Conservation (phyloP, 2,329 filamentous ascomycete species). For the Epichloe sibirici region DNA sequence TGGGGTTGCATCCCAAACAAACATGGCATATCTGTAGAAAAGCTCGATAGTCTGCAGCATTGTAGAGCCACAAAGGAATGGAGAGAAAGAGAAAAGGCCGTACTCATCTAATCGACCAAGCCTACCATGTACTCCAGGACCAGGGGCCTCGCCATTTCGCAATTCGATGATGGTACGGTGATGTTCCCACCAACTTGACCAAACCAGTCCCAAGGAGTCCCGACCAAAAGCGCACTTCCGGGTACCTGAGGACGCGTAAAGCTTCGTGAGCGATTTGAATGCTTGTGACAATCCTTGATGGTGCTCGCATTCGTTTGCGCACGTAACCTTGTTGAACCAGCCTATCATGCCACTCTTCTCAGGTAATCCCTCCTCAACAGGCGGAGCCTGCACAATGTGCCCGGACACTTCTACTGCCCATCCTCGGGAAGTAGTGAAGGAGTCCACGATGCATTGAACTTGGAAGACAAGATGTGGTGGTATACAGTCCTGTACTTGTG, state of each 20-base stretch:
- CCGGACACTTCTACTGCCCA: conserved; percentile 21
- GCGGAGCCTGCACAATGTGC: background rate
- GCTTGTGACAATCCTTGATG: background rate
- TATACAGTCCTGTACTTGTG: conserved; percentile 26
- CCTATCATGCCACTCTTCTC: background rate
- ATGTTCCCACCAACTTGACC: background rate
- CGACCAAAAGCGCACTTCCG: background rate
- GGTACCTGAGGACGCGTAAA: background rate
- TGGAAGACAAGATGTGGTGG: conserved; percentile 36
- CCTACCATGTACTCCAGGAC: too few relatives aligned
- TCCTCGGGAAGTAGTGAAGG: conserved; percentile 29
- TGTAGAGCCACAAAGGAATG: conserved; percentile 33
- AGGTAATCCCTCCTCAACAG: background rate
- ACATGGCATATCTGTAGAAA: conserved; percentile 21
- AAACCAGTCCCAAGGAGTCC: background rate
- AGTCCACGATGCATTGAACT: conserved; percentile 37
- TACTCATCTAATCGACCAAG: conserved; percentile 20
- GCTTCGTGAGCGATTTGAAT: background rate
- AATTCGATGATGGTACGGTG: background rate
- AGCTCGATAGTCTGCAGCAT: conserved; percentile 31
- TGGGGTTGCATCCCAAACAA: conserved; percentile 26
- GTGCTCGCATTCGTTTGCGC: background rate
- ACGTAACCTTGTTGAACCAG: background rate
- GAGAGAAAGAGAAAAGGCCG: conserved; percentile 35
- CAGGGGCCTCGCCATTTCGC: background rate